A percentile compares a stretch with the other conserved stretches of the same genome.
Conservation (phyloP, 345 rosid species). For the Sisymbrium irio region DNA sequence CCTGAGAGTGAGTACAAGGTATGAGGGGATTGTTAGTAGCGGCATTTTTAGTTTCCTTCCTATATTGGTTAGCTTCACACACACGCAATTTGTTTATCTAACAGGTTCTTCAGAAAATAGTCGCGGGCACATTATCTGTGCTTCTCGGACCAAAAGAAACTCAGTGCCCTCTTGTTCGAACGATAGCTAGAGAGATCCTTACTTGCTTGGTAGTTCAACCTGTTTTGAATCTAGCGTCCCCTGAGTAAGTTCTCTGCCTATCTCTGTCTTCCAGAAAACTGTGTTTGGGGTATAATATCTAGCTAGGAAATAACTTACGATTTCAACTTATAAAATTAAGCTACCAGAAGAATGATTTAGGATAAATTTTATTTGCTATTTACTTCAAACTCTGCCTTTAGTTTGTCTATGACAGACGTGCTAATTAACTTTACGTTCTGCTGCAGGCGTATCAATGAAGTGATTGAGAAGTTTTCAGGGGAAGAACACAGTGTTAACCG, state of each 20-base stretch:
- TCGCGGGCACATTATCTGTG: constrained; percentile 82
- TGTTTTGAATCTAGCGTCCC: constrained; percentile 75
- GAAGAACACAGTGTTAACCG: no score
- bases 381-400: background rate
- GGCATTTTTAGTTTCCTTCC: constrained; percentile 5
- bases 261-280: constrained; percentile 6
- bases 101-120: constrained; percentile 79
- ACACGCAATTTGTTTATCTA: background rate
- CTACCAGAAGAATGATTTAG: background rate
- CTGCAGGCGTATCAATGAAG: no score
- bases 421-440: no score
- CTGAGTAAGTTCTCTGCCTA: constrained; percentile 56
- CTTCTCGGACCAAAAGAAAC: constrained; percentile 89
- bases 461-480: no score
- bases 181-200: constrained; percentile 90
- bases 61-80: constrained; percentile 7
- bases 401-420: background rate
- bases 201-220: constrained; percentile 97
- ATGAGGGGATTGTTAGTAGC: constrained; percentile 37
- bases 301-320: constrained; percentile 3
- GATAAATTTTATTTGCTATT: background rate
- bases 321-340: background rate
- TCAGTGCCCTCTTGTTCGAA: constrained; percentile 84
- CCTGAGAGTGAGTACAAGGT: constrained; percentile 99
- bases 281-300: background rate